These are phyloP conservation scores for Zhuliangozyma blackwelliae DNA, from an alignment of 1,139 yeast genomes.

Conservation along the genomic window DNA sequence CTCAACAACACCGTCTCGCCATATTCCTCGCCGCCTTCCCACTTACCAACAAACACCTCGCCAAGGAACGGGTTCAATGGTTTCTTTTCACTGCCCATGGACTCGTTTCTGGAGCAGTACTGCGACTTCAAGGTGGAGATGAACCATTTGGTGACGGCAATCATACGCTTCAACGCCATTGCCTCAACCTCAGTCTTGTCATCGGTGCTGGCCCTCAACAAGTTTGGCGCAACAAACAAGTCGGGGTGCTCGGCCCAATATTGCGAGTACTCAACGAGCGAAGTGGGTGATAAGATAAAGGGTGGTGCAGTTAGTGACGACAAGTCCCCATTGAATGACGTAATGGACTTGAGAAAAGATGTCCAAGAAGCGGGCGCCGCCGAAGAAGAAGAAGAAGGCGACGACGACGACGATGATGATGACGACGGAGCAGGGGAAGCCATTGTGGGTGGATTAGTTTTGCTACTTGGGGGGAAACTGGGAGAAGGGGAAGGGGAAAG, in stretches of 20 bases:
- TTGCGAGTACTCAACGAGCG: slow-evolving; percentile 85
- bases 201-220: slow-evolving; percentile 32
- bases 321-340: slow-evolving; percentile 90
- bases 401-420: neutral
- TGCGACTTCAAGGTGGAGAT: slow-evolving; percentile 88
- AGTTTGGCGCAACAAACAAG: slow-evolving; percentile 67
- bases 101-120: slow-evolving; percentile 87
- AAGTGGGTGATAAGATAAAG: slow-evolving; percentile 88
- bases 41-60: slow-evolving; percentile 84
- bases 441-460: neutral
- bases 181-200: slow-evolving; percentile 44
- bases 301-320: slow-evolving; percentile 97
- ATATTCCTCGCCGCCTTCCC: slow-evolving; percentile 52
- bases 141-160: slow-evolving; percentile 88
- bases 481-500: too few relatives aligned
- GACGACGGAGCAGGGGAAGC: neutral
- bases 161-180: slow-evolving; percentile 54
- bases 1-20: slow-evolving; percentile 76
- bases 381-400: slow-evolving; percentile 2
- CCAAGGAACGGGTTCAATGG: slow-evolving; percentile 94
- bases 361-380: slow-evolving; percentile 63
- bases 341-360: slow-evolving; percentile 82
- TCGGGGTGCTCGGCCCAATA: slow-evolving; percentile 93
- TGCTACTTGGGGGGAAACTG: too few relatives aligned
- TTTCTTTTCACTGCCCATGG: slow-evolving; percentile 90